These are phyloP conservation scores for Colletotrichum graminicola DNA, from an alignment of 2,329 filamentous ascomycete genomes.

Conservation along the genomic window DNA sequence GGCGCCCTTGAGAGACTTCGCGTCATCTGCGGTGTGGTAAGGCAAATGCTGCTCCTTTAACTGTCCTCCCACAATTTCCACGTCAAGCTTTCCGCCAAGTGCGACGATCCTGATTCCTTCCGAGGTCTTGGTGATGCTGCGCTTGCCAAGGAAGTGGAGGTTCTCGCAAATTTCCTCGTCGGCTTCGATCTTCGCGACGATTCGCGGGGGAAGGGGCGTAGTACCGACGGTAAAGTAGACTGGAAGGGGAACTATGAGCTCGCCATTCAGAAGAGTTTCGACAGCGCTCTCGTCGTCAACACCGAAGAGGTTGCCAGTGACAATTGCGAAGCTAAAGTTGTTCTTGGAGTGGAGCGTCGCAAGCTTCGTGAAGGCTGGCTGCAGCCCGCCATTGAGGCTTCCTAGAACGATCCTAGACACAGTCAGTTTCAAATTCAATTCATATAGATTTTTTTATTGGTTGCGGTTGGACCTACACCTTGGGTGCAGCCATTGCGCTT, in stretches of 20 bases:
- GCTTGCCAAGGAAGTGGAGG: conserved; percentile 88
- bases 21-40: conserved; percentile 82
- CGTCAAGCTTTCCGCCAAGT: conserved; percentile 80
- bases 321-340: conserved; percentile 85
- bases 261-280: conserved; percentile 76
- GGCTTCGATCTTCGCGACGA: conserved; percentile 80
- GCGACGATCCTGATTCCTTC: conserved; percentile 91
- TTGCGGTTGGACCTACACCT: conserved; percentile 56
- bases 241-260: conserved; percentile 79
- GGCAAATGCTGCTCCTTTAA: conserved; percentile 82
- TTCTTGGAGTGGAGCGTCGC: conserved; percentile 87
- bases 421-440: conserved; percentile 15
- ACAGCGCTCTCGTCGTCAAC: conserved; percentile 70
- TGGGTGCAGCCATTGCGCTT: conserved; percentile 59
- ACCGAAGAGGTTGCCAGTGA: conserved; percentile 86
- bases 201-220: conserved; percentile 74
- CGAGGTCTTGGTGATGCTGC: conserved; percentile 87
- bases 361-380: conserved; percentile 83
- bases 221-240: conserved; percentile 92
- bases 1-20: conserved; percentile 79
- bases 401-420: conserved; percentile 80
- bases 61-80: conserved; percentile 69
- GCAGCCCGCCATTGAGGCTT: conserved; percentile 82
- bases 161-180: conserved; percentile 88
- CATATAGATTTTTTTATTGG: too few species aligned